Evolutionary conservation across 225 moss, liverwort and hornwort species (phyloP), one percentile per base, ranked within the genome.

Genomic region (Polytrichum commune): DNA sequence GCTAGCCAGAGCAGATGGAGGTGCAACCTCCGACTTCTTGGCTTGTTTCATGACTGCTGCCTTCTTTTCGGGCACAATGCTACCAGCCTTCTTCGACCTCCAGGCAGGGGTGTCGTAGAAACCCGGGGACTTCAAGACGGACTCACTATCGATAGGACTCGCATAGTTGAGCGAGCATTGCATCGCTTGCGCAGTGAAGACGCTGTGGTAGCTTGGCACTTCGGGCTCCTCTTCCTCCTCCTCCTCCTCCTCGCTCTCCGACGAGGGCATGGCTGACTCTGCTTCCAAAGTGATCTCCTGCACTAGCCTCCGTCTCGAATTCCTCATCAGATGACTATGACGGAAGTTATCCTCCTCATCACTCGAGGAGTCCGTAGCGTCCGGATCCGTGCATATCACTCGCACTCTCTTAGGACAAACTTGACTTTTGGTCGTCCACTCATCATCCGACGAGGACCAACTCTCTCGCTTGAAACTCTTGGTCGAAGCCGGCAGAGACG

Each of bases 81-180:
- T 35, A 35, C 78, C 82, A 8, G 55, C 9, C 76, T 81, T 85
- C 62, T 66, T 87, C 2, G 79, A 33, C 20, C 65, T 68, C 76
- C 76, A 74, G 0, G 67, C 62, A 25, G 25, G 7, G 2, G 60
- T 75, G 53, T 79, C 74, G 2, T 74, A 76, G 5, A 84, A 81
- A 26, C 68, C 63, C 1, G 67, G 32, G 19, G 77, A 57, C 69
- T 72, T 72, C 55, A 56, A 22, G 29, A 78, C 26, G 0, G 35
- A 55, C 19, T 75, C 75, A 0, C 60, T 65, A 19, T 84, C 78
- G 0, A 79, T 75, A 0, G 80, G 63, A 22, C 78, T 80, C 1
- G 91, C 91, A 28, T 80, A 90, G 71, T 88, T 95, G 54, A 94
- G 78, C 0, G 85, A 88, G 64, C 93, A 94, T 28, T 84, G 90